phyloP scores from a whole-genome alignment of 1,139 yeast species.

The Martiniozyma asiatica region DNA sequence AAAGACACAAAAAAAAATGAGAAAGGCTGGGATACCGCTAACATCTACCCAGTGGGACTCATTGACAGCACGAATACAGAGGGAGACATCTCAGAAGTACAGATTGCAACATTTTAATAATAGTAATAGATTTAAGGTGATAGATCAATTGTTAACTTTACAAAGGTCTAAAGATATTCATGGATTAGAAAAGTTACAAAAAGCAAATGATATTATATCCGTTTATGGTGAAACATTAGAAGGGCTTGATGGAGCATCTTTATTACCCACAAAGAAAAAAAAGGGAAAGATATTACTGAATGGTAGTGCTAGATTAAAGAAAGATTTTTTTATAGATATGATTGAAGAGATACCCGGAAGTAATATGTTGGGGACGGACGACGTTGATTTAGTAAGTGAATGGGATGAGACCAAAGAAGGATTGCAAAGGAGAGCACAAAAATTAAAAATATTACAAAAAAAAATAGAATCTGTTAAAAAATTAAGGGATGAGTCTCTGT shows the following conservation, averaged over 20 bases:
- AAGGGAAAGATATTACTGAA: constrained; percentile 3
- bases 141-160: constrained; percentile 17
- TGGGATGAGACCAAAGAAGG: constrained; percentile 11
- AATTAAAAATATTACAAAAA: constrained; percentile 8
- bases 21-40: constrained; percentile 6
- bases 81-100: constrained; percentile 12
- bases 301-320: constrained; percentile 8
- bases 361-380: constrained; percentile 11
- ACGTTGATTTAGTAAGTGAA: constrained; percentile 12
- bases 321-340: constrained; percentile 14
- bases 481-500: constrained; percentile 7
- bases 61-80: constrained; percentile 11
- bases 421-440: constrained; percentile 10
- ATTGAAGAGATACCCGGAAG: constrained; percentile 20
- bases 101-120: constrained; percentile 14
- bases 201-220: constrained; percentile 17
- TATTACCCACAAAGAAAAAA: too few species aligned
- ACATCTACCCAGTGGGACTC: constrained; percentile 9
- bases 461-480: constrained; percentile 11
- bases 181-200: constrained; percentile 13
- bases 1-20: constrained; percentile 3
- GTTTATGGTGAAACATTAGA: constrained; percentile 10
- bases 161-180: constrained; percentile 11
- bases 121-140: constrained; percentile 17
- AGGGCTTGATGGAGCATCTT: constrained; percentile 3